Evolutionary conservation across 1,284 basidiomycete species (phyloP), one percentile per base, ranked within the genome.

Genomic region (Melampsora occidentalis): DNA sequence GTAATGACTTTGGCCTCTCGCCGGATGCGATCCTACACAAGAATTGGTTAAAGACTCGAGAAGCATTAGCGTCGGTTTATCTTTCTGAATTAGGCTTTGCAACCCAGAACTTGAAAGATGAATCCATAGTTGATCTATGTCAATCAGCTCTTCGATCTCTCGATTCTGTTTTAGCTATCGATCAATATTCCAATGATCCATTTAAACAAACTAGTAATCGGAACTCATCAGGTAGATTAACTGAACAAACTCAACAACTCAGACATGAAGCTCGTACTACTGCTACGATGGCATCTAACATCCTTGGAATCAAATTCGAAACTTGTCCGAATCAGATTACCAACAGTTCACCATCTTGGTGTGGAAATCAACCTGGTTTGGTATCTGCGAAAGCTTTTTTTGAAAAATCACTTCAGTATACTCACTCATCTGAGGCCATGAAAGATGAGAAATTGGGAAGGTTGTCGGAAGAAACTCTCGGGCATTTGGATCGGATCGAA

Each of bases 41-140:
- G 16, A 48, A 64, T 57, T 77, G 75, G 75, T n/a, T 77, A 46
- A 39, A 51, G 25, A 70, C 59, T 70, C 67, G 75, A 25, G 25
- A 39, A 49, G 75, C 67, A 10, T 64, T 77, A 59, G 67, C 68
- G 2, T 18, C n/a, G 28, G 75, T 77, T 4, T 77, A 77, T 59
- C 59, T 70, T 20, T 25, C 68, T 16, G 68, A 77, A 59, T 53
- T 64, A 25, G 68, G 61, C 33, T 66, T 62, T 68, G 73, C 59
- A 33, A 28, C 28, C 22, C 20, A 63, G 9, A 35, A 66, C 18
- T 31, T 61, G 28, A 33, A 49, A 9, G 64, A 66, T 16, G 49
- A 68, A 68, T 33, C 10, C 0, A 42, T 75, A 22, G 39, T 68
- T 18, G 71, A 75, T 25, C 51, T 51, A 31, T 75, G 64, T 20